Base-by-base conservation (phyloP, 75 land plant genomes). In the Cupressus sempervirens region DNA sequence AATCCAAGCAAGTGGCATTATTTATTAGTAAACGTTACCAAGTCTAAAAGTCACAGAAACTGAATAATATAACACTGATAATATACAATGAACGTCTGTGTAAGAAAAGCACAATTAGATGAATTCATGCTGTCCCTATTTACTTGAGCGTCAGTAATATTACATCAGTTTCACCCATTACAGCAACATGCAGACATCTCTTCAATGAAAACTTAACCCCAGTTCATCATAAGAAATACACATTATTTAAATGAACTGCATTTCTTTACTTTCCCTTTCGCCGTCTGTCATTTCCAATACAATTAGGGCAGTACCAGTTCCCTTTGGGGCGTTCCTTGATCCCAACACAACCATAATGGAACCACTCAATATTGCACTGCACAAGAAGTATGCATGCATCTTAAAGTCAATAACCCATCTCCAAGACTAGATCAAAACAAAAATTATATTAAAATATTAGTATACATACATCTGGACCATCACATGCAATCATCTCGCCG, bases 281-380 rank as follows among this genome's bases (percentile, higher is more conserved):
- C 18, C 94, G 93, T 82, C 88, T 92, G 81, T 86, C 88, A 16
- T 72, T 15, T 29, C 87, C 92, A 72, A 87, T 83, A 88, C 99
- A 97, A 74, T 97, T 93, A 50, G 93, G 77, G 88, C 99, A 97
- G 73, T 91, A 97, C 99, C 99, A 97, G 81, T 96, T 96, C 56
- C 99, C 99, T 86, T 93, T 97, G 0, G 99, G 99, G 34, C 91
- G 94, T 83, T 96, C 96, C 82, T 91, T 96, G 81, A 97, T 84
- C 26, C 98, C 98, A 82, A 96, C 99, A 88, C 99, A 97, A 11
- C 93, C 96, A 90, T 88, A 97, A 80, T 97, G 99, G 81, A 97
- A 97, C 99, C 99, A 97, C 84, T 97, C 99, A 74, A 97, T 97
- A 85, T 94, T 97, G 90, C 99, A 97, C 99, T 97, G 98, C 70